Evolutionary conservation across 768 basidiomycete species (phyloP), one percentile per base, ranked within the genome.

Genomic region (Collybia sp.): DNA sequence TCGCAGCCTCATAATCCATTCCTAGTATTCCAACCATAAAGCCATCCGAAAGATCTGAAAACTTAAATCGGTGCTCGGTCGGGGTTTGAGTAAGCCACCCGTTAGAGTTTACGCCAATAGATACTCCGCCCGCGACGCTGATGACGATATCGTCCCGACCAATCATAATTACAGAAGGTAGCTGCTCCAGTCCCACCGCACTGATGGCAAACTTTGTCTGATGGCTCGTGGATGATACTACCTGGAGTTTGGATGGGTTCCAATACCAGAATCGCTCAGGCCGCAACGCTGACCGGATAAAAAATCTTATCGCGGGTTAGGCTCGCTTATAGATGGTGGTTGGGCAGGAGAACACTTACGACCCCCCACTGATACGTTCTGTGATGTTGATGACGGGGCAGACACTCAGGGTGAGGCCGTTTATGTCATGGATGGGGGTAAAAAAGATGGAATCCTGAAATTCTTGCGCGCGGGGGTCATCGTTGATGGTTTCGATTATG

Each of bases 361-460:
- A 35, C 19, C 30, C 20, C 10, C 51, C 51, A 32, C 38, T 48
- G 17, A 37, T 16, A 43, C 45, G 30, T 6, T 48, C 44, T 19
- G 35, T 19, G 20, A 38, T 44, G 30, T 49, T 46, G 13, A 43
- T 37, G 30, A 43, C 30, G 19, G 51, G 51, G 12, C 45, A 42
- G 15, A 50, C 30, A 38, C 45, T 45, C 13, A 51, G 25, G 10
- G 44, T 37, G 20, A 51, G 53, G 8, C 47, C 56, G 8, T 25
- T 25, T 25, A 4, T 44, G 43, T 57, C 49, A 15, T 51, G 36
- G 25, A 52, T 32, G 20, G 53, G 30, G 16, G 56, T 57, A 43
- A 57, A 53, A 37, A 55, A 54, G 1, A 57, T 38, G 16, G 48
- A 33, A 30, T 47, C 47, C 11, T 37, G 42, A 16, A 57, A 40